phyloP scores from a whole-genome alignment of 2,329 filamentous ascomycete genomes.

The Arachnomyces sp. region DNA sequence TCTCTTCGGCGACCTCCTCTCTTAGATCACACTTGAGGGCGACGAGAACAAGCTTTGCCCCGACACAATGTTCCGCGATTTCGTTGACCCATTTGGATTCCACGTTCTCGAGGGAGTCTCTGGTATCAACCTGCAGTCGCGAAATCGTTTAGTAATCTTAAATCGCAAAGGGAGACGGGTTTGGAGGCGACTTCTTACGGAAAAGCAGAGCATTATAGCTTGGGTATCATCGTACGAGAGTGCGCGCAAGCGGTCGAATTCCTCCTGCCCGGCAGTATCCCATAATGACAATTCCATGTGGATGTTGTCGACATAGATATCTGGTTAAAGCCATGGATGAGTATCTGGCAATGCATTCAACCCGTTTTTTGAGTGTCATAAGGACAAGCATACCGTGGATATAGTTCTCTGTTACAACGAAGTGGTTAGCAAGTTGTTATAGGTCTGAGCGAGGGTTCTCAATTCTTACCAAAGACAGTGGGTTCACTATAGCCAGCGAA shows the following conservation, averaged over 20 bases:
- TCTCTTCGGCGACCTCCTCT: conserved; percentile 61
- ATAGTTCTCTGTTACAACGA: conserved; percentile 65
- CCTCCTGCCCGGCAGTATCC: conserved; percentile 98
- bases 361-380: neutral
- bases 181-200: conserved; percentile 41
- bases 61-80: conserved; percentile 94
- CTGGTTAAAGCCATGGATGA: conserved; percentile 38
- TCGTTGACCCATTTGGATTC: conserved; percentile 98
- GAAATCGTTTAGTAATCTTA: conserved; percentile 1
- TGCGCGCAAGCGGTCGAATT: conserved; percentile 92
- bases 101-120: conserved; percentile 94
- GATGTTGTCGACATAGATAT: conserved; percentile 95
- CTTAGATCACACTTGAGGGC: conserved; percentile 95
- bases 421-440: neutral
- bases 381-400: conserved; percentile 65
- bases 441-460: conserved; percentile 4
- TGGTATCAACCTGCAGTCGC: conserved; percentile 63
- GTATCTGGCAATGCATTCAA: conserved; percentile 7
- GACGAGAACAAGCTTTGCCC: conserved; percentile 88
- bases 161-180: neutral
- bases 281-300: conserved; percentile 96
- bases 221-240: conserved; percentile 98
- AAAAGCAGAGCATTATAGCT: conserved; percentile 98
- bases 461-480: conserved; percentile 66
- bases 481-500: conserved; percentile 55